Evolutionary conservation across 2,329 filamentous ascomycete species (phyloP).

Genomic region (Amauroascus verrucosus): DNA sequence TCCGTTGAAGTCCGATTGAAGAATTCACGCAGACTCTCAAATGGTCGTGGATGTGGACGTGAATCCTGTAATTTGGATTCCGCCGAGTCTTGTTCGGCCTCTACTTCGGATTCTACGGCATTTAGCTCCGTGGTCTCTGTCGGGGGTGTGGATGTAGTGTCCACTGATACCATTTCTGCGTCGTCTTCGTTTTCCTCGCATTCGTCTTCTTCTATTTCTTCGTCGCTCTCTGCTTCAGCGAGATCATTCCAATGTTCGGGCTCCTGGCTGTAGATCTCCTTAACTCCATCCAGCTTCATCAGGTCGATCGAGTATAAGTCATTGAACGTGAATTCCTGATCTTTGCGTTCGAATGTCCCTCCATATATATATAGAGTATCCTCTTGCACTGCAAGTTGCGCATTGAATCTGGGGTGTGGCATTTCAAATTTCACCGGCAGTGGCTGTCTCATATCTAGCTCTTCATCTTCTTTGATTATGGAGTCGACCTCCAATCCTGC

Average conservation of each 20-base stretch:
- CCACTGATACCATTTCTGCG: constrained; percentile 34
- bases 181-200: constrained; percentile 33
- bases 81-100: constrained; percentile 32
- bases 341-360: constrained; percentile 89
- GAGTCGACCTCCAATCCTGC: constrained; percentile 32
- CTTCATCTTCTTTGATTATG: constrained; percentile 42
- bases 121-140: constrained; percentile 29
- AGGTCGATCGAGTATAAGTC: constrained; percentile 88
- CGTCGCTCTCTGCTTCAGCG: constrained; percentile 51
- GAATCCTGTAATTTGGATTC: constrained; percentile 54
- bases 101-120: constrained; percentile 22
- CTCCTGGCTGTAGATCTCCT: constrained; percentile 77
- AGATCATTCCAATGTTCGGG: constrained; percentile 72
- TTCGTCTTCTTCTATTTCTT: constrained; percentile 40
- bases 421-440: constrained; percentile 65
- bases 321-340: constrained; percentile 90
- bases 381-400: constrained; percentile 79
- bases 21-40: constrained; percentile 85
- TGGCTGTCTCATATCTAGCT: constrained; percentile 44
- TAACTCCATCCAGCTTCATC: constrained; percentile 89
- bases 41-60: constrained; percentile 66
- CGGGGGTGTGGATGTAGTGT: constrained; percentile 28
- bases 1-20: constrained; percentile 76
- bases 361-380: constrained; percentile 91
- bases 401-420: constrained; percentile 84